Evolutionary conservation across 148 eudicot genomes (phyloP).

Genomic region (Selenicereus undatus): DNA sequence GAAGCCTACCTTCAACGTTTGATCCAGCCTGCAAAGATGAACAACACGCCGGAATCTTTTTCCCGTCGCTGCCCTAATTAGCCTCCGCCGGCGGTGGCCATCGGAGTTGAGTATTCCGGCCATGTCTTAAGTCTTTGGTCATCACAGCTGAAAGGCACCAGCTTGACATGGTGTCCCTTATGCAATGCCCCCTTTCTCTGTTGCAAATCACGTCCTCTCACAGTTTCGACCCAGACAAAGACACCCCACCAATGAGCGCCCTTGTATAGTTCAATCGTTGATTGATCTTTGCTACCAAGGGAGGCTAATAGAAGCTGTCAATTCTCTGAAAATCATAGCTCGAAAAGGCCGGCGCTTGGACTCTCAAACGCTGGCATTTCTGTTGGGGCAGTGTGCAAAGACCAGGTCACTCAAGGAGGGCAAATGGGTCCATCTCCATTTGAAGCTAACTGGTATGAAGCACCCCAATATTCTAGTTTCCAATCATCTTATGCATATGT

Average conservation of each 20-base stretch:
- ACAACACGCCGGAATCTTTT: neutral
- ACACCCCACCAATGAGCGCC: slow-evolving; percentile 6
- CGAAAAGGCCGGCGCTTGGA: slow-evolving; percentile 52
- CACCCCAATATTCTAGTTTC: slow-evolving; percentile 50
- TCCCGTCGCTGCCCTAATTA: neutral
- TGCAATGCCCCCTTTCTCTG: slow-evolving; percentile 51
- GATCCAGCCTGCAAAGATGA: neutral
- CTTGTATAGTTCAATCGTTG: slow-evolving; percentile 45
- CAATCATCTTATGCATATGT: slow-evolving; percentile 63
- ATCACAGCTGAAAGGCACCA: neutral
- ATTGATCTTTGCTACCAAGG: slow-evolving; percentile 52
- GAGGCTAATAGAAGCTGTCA: slow-evolving; percentile 49
- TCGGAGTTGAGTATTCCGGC: slow-evolving; percentile 16
- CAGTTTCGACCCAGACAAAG: slow-evolving; percentile 17
- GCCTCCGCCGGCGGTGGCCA: neutral
- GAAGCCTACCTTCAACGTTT: neutral
- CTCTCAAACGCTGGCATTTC: slow-evolving; percentile 37
- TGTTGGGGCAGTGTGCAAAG: slow-evolving; percentile 51
- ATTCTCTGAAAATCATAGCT: slow-evolving; percentile 32
- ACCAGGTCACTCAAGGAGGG: slow-evolving; percentile 52
- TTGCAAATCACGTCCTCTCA: slow-evolving; percentile 23
- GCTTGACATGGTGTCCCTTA: slow-evolving; percentile 44
- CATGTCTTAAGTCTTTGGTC: neutral
- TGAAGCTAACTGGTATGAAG: slow-evolving; percentile 57
- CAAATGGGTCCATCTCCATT: slow-evolving; percentile 70